Base-by-base conservation (phyloP, 495 filamentous ascomycete genomes). In the Aspergillus sclerotiicarbonarius region DNA sequence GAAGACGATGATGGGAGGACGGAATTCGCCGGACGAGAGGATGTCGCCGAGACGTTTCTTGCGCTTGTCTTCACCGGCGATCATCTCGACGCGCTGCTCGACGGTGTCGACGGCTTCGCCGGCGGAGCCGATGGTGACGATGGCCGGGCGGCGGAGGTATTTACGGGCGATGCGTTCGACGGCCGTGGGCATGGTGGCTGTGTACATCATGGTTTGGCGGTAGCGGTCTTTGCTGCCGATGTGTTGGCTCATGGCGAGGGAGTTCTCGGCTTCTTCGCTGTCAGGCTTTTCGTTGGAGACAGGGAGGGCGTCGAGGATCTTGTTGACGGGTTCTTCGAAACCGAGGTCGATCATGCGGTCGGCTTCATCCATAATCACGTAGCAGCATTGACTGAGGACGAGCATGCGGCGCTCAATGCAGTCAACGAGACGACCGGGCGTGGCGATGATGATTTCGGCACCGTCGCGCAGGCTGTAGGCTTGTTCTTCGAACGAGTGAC, bases 161-260 rank as follows among this genome's bases (percentile, higher is more conserved):
- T 97, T 97, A 55, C 91, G 86, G 2, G 94, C 94, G 56, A 99
- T 98, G 59, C 92, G 90, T 67, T 98, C 95, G 45, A 99, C 90
- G 7, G 91, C 87, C 3, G 87, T 72, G 4, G 95, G 92, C 94
- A 99, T 99, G 29, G 94, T 99, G 10, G 94, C 94, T 56, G 95
- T 99, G 83, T 98, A 99, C 94, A 99, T 99, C 94, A 99, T 99
- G 3, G 94, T 99, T 72, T 99, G 95, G 53, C 94, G 78, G 74
- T 98, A 99, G 15, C 90, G 83, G 25, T 96, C 89, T 67, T 90
- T 90, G 31, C 89, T 87, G 39, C 88, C 87, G 3, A 95, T 74
- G 56, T 91, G 90, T 43, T 85, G 85, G 56, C 82, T 88, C 95
- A 98, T 98, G 5, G 87, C 83, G 47, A 81, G 74, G 0, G 92